A percentile compares a stretch with the other conserved stretches of the same genome.
Conservation (phyloP, 2,329 filamentous ascomycete species). For the Epichloe amarillans region DNA sequence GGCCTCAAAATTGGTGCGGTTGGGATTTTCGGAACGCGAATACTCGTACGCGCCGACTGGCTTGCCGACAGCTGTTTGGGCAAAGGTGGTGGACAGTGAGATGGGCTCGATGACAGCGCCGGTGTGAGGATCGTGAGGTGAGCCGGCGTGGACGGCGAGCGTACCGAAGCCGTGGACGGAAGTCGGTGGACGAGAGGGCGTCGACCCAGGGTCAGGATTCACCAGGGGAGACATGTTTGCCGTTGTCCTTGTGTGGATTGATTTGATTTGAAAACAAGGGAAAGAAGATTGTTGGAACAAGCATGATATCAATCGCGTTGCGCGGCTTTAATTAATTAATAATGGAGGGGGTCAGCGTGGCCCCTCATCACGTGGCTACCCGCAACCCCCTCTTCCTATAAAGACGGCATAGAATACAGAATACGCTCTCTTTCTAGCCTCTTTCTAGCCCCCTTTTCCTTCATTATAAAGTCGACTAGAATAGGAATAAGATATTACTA, state of each 20-base stretch:
- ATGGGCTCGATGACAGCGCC: slow-evolving; percentile 95
- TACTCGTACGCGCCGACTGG: slow-evolving; percentile 89
- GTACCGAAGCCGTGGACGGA: slow-evolving; percentile 79
- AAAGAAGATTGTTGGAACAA: background rate
- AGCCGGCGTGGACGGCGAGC: slow-evolving; percentile 84
- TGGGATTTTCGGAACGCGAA: slow-evolving; percentile 85
- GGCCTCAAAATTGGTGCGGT: slow-evolving; percentile 85
- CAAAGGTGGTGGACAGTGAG: slow-evolving; percentile 90
- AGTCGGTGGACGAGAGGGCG: slow-evolving; percentile 60
- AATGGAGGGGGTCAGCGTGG: no score
- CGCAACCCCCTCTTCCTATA: no score
- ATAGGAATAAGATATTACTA: no score
- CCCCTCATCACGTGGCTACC: no score
- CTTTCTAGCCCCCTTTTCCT: no score
- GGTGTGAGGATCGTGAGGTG: slow-evolving; percentile 78
- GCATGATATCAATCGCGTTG: no score
- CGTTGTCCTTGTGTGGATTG: background rate
- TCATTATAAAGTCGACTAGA: no score
- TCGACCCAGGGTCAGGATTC: slow-evolving; percentile 46
- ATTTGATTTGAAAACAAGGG: background rate
- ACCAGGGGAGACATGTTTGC: slow-evolving; percentile 18
- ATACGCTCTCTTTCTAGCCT: no score
- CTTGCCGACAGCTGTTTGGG: slow-evolving; percentile 76
- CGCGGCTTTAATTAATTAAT: no score
- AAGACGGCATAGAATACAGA: no score